Conservation (phyloP, 495 filamentous ascomycete genomes). For the Daldinia caldariorum region DNA sequence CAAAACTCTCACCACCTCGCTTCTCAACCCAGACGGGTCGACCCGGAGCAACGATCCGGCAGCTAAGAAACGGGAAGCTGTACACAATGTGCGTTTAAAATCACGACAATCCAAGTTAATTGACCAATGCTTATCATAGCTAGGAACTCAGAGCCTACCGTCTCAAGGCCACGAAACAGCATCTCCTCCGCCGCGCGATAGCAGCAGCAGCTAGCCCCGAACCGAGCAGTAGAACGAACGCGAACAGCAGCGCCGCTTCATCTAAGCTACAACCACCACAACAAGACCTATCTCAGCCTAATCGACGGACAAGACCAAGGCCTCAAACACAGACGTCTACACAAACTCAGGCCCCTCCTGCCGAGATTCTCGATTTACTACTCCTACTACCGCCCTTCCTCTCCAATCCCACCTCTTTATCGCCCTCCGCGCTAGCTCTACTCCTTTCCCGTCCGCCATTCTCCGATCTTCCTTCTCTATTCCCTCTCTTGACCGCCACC, state of each 20-base stretch:
- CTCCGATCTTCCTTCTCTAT: conserved; percentile 50
- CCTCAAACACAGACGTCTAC: conserved; percentile 30
- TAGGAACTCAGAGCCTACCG: conserved; percentile 56
- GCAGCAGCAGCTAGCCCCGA: conserved; percentile 36
- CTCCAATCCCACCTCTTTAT: conserved; percentile 34
- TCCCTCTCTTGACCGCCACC: conserved; percentile 53
- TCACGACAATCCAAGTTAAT: not conserved
- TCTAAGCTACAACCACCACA: conserved; percentile 47
- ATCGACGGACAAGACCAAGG: conserved; percentile 43
- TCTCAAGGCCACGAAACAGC: conserved; percentile 51
- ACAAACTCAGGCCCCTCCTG: conserved; percentile 31
- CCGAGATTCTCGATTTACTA: conserved; percentile 56
- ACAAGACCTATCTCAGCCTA: conserved; percentile 35
- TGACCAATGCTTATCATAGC: not conserved
- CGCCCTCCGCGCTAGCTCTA: conserved; percentile 40
- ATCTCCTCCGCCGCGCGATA: conserved; percentile 56
- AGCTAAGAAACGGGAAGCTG: conserved; percentile 63
- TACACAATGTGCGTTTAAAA: conserved; percentile 58
- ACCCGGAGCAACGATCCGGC: conserved; percentile 62
- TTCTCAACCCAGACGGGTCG: conserved; percentile 71
- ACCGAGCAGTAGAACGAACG: not conserved
- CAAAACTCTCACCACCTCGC: conserved; percentile 64
- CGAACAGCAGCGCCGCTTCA: conserved; percentile 1
- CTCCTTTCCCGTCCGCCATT: conserved; percentile 57
- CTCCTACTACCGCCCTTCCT: conserved; percentile 55